Conservation (phyloP, 306 rosid genomes). For the Begonia peltatifolia region DNA sequence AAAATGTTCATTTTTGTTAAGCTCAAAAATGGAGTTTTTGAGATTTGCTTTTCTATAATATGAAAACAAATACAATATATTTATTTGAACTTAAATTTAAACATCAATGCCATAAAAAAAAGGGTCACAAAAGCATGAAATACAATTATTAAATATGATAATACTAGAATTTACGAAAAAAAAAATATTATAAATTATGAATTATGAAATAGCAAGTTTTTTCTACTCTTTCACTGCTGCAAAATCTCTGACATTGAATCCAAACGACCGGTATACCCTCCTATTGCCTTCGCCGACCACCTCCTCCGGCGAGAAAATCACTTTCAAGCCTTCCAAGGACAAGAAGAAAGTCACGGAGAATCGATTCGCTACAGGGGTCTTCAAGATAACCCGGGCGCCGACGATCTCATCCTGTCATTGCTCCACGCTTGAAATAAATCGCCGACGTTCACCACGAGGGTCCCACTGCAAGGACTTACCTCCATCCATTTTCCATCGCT, state of each 20-base stretch:
- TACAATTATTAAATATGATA: too few relatives aligned
- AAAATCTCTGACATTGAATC: slow-evolving; percentile 69
- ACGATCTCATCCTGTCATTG: slow-evolving; percentile 64
- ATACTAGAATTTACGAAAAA: too few relatives aligned
- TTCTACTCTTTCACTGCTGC: slow-evolving; percentile 26
- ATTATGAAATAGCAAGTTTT: too few relatives aligned
- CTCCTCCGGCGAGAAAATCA: slow-evolving; percentile 51
- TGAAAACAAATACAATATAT: too few relatives aligned
- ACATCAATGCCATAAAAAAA: too few relatives aligned
- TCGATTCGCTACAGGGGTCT: slow-evolving; percentile 32
- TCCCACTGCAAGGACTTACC: slow-evolving; percentile 56
- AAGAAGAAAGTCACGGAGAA: slow-evolving; percentile 83
- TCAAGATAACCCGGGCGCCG: slow-evolving; percentile 70
- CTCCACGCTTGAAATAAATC: slow-evolving; percentile 96
- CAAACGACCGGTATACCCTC: slow-evolving; percentile 50
- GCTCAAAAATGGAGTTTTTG: too few relatives aligned
- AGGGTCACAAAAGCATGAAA: too few relatives aligned
- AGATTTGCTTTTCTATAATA: too few relatives aligned
- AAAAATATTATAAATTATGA: too few relatives aligned
- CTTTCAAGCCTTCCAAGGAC: slow-evolving; percentile 75
- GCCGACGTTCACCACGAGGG: slow-evolving; percentile 77
- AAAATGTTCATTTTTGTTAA: too few relatives aligned
- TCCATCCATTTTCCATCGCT: slow-evolving; percentile 74
- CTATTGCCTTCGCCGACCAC: slow-evolving; percentile 49
- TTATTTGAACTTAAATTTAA: too few relatives aligned